phyloP scores from a whole-genome alignment of 495 filamentous ascomycete species.

The Penicilliopsis zonata region DNA sequence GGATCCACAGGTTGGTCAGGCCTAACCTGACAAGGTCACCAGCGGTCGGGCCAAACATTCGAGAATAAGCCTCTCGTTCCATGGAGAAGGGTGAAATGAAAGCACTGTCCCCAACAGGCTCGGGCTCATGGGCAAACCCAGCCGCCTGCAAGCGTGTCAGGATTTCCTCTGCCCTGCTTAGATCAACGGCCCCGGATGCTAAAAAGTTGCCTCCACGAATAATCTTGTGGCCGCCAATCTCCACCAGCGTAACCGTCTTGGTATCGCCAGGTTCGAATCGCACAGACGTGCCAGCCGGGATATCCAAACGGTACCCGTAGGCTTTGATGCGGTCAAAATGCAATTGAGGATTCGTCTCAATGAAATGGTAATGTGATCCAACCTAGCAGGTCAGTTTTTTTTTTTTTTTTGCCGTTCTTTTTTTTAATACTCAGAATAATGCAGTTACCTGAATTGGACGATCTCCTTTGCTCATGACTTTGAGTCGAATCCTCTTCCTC shows the following conservation, averaged over 20 bases:
- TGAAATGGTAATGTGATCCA: conserved; percentile 93
- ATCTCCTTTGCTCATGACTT: conserved; percentile 79
- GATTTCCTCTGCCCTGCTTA: conserved; percentile 49
- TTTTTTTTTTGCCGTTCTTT: too few species aligned
- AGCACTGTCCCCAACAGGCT: conserved; percentile 43
- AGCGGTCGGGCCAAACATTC: conserved; percentile 88
- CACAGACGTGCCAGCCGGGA: conserved; percentile 83
- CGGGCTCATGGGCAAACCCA: conserved; percentile 67
- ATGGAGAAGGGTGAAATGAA: conserved; percentile 52
- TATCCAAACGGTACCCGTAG: conserved; percentile 81
- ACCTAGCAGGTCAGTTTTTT: conserved; percentile 40
- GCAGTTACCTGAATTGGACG: conserved; percentile 68
- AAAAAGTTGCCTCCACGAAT: conserved; percentile 78
- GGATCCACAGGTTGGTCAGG: conserved; percentile 80
- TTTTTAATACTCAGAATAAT: too few species aligned
- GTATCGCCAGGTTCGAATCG: conserved; percentile 92
- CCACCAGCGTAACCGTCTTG: conserved; percentile 85
- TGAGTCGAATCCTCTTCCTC: conserved; percentile 58
- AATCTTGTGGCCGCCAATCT: conserved; percentile 74
- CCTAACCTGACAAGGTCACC: conserved; percentile 78
- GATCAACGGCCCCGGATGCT: conserved; percentile 60
- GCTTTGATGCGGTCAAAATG: conserved; percentile 81
- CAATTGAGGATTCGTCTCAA: conserved; percentile 84
- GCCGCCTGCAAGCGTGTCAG: conserved; percentile 48
- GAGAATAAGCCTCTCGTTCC: conserved; percentile 63